phyloP scores from a whole-genome alignment of 768 basidiomycete species.

The Chlorophyllum brunneum region DNA sequence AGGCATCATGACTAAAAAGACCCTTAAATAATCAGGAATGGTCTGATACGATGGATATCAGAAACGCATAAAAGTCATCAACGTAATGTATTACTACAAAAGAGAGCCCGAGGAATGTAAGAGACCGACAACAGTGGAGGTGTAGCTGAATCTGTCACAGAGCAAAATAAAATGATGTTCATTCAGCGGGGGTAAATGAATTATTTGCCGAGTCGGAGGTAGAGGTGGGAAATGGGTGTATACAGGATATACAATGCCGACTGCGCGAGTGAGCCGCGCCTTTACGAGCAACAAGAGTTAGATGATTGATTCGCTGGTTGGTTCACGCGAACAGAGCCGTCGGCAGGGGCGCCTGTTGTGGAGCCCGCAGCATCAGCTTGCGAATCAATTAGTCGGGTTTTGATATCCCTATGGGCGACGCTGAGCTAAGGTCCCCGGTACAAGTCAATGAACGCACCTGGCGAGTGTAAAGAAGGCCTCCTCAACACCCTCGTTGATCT shows the following conservation, averaged over 20 bases:
- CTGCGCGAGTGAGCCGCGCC: neutral
- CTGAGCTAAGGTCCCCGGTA: neutral
- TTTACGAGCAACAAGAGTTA: constrained; percentile 53
- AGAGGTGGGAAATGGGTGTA: constrained; percentile 1
- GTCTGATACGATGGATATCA: neutral
- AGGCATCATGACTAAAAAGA: neutral
- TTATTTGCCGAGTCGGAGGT: neutral
- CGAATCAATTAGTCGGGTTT: constrained; percentile 94
- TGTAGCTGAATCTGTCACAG: constrained; percentile 1
- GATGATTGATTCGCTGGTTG: constrained; percentile 45
- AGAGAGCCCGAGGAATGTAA: constrained; percentile 1
- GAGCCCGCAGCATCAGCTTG: constrained; percentile 58
- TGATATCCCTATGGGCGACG: constrained; percentile 74
- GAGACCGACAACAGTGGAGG: neutral
- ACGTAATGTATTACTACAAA: constrained; percentile 7
- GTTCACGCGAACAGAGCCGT: constrained; percentile 65
- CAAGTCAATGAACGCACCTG: too few species aligned
- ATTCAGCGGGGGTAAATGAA: neutral
- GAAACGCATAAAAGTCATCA: neutral
- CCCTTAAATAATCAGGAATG: neutral
- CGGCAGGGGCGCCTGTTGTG: constrained; percentile 33
- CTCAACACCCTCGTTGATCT: constrained; percentile 96
- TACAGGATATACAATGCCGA: constrained; percentile 10
- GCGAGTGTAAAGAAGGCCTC: constrained; percentile 98
- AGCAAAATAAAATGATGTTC: neutral